These are phyloP conservation scores for Pythium utonaiense DNA, from an alignment of 352 stramenopile genomes.

Conservation along the genomic window DNA sequence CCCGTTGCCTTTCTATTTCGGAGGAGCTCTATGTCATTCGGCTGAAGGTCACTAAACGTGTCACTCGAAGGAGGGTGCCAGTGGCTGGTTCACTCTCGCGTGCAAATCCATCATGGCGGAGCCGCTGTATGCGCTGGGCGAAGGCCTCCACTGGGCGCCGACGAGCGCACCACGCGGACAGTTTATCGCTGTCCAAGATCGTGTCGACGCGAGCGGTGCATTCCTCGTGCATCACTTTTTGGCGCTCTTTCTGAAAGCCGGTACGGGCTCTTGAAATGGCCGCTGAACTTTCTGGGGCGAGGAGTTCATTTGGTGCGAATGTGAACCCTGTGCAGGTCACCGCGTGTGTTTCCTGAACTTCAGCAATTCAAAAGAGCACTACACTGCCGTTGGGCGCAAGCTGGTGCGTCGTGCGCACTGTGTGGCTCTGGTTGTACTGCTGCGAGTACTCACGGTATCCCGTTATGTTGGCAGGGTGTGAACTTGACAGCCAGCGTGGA, in stretches of 20 bases:
- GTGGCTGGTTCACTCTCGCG: background rate
- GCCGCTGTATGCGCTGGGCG: constrained; percentile 44
- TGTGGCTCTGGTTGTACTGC: too few species aligned
- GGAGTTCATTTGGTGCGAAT: background rate
- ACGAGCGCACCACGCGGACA: constrained; percentile 43
- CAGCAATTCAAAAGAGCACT: constrained; percentile 51
- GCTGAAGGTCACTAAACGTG: background rate
- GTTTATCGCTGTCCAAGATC: constrained; percentile 57
- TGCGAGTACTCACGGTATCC: too few species aligned
- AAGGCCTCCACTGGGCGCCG: constrained; percentile 51
- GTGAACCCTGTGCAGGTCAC: constrained; percentile 28
- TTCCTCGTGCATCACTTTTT: constrained; percentile 77
- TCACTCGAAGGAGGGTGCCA: background rate
- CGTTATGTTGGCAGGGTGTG: constrained; percentile 50
- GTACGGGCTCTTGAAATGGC: constrained; percentile 11
- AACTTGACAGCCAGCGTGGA: constrained; percentile 38
- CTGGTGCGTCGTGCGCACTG: constrained; percentile 51
- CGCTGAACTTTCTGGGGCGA: background rate
- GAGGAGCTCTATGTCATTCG: background rate
- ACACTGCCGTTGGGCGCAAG: constrained; percentile 60
- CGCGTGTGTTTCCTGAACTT: constrained; percentile 60
- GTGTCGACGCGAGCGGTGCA: constrained; percentile 41
- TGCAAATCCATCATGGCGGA: constrained; percentile 43
- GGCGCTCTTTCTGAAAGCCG: constrained; percentile 66
- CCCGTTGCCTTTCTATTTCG: too few species aligned